Percentiles rank a stretch among this genome's conserved stretches.
Conservation (phyloP, 805 yeast species). For the Sporopachydermia lactativora region DNA sequence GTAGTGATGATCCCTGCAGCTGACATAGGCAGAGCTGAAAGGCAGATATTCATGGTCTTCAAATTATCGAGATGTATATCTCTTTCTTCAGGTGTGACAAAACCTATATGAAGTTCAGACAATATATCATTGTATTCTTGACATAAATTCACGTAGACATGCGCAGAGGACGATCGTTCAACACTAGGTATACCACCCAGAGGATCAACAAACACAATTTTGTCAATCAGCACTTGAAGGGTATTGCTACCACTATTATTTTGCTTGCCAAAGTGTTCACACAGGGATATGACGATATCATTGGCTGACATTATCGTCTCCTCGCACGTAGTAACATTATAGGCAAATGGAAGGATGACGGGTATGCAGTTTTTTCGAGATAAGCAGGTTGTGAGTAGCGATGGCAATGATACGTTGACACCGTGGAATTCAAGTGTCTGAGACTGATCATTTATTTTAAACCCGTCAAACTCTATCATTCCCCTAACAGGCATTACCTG, state of each 20-base stretch:
- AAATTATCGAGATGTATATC: slow-evolving; percentile 55
- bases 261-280: slow-evolving; percentile 20
- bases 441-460: not conserved
- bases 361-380: slow-evolving; percentile 20
- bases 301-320: slow-evolving; percentile 25
- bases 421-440: not conserved
- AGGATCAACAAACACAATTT: slow-evolving; percentile 64
- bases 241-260: slow-evolving; percentile 7
- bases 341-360: slow-evolving; percentile 48
- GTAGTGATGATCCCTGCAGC: slow-evolving; percentile 86
- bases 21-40: slow-evolving; percentile 33
- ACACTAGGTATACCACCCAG: slow-evolving; percentile 85
- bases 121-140: slow-evolving; percentile 65
- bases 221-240: slow-evolving; percentile 50
- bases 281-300: slow-evolving; percentile 26
- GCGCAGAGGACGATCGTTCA: slow-evolving; percentile 70
- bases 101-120: slow-evolving; percentile 50
- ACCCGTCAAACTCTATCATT: slow-evolving; percentile 22
- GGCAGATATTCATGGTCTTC: slow-evolving; percentile 42
- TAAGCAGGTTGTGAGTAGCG: not conserved
- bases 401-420: not conserved
- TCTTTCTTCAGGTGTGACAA: slow-evolving; percentile 27
- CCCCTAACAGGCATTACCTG: slow-evolving; percentile 20
- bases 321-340: slow-evolving; percentile 36
- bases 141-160: slow-evolving; percentile 70